Percentiles rank a stretch among this genome's conserved stretches.
These are phyloP conservation scores for Lobosporangium transversale DNA, from an alignment of 192 early-diverging fungal species.

Conservation along the genomic window DNA sequence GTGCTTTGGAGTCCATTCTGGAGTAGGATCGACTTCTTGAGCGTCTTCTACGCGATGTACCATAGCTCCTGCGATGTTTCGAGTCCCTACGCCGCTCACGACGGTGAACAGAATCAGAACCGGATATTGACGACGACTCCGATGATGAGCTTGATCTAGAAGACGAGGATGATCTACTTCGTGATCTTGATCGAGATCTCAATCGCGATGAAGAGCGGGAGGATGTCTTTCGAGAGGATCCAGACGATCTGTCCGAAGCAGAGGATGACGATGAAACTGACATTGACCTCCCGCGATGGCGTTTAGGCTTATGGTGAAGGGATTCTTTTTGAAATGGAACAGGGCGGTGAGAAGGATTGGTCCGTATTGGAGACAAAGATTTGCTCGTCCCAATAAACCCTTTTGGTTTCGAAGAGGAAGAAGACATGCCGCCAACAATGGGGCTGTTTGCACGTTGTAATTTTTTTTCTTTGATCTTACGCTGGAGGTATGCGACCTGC, in stretches of 20 bases:
- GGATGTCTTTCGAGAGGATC: not conserved
- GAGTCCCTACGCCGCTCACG: not conserved
- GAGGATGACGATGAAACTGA: constrained; percentile 15
- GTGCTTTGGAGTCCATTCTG: constrained; percentile 4
- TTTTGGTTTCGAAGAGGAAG: constrained; percentile 6
- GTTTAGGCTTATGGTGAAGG: constrained; percentile 1
- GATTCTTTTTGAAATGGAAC: not conserved
- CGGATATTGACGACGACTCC: no score
- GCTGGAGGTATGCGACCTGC: constrained; percentile 43
- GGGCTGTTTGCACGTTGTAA: constrained; percentile 10
- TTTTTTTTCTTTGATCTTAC: constrained; percentile 41
- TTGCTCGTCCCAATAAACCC: not conserved
- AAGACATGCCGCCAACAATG: not conserved
- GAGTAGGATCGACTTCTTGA: constrained; percentile 10
- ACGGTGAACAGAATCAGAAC: not conserved
- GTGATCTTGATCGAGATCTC: not conserved
- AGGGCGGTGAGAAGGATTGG: constrained; percentile 1
- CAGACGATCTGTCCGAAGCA: constrained; percentile 3
- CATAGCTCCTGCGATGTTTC: not conserved
- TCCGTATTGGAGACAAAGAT: not conserved
- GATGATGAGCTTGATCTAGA: not conserved
- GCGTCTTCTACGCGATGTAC: not conserved
- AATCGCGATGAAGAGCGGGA: not conserved
- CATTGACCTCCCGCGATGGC: constrained; percentile 3
- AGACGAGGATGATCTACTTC: not conserved